Percentiles rank a stretch among this genome's conserved stretches.
phyloP scores from a whole-genome alignment of 2,329 filamentous ascomycete species.

The Pseudonectria buxi region DNA sequence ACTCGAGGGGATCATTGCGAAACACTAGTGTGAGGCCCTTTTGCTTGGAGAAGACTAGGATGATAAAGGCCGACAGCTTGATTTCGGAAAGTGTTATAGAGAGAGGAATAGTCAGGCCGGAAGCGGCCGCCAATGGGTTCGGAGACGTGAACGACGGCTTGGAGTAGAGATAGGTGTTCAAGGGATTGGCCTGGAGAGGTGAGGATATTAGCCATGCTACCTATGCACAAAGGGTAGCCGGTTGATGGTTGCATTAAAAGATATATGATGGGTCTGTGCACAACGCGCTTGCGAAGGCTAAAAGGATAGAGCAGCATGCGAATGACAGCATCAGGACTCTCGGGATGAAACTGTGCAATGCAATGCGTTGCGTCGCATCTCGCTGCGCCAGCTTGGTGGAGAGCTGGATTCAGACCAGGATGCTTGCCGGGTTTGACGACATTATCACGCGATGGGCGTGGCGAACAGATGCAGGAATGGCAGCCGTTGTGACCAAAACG shows the following conservation, averaged over 20 bases:
- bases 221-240: slow-evolving; percentile 11
- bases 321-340: too few relatives aligned
- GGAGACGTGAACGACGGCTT: slow-evolving; percentile 91
- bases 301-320: too few relatives aligned
- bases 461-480: too few relatives aligned
- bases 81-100: slow-evolving; percentile 96
- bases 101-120: slow-evolving; percentile 90
- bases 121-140: slow-evolving; percentile 81
- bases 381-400: too few relatives aligned
- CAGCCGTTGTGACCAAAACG: too few relatives aligned
- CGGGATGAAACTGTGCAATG: too few relatives aligned
- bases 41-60: slow-evolving; percentile 93
- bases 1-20: slow-evolving; percentile 95
- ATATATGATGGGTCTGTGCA: slow-evolving; percentile 10
- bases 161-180: slow-evolving; percentile 91
- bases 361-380: too few relatives aligned
- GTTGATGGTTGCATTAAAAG: too few relatives aligned
- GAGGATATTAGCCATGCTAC: slow-evolving; percentile 41
- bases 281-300: slow-evolving; percentile 3
- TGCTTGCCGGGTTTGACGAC: too few relatives aligned
- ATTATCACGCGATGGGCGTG: too few relatives aligned
- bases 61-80: slow-evolving; percentile 92
- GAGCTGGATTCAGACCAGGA: too few relatives aligned
- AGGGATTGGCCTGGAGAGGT: slow-evolving; percentile 69
- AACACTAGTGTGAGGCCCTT: slow-evolving; percentile 96